phyloP scores from a whole-genome alignment of 257 asterid species.

The Buddleja alternifolia region DNA sequence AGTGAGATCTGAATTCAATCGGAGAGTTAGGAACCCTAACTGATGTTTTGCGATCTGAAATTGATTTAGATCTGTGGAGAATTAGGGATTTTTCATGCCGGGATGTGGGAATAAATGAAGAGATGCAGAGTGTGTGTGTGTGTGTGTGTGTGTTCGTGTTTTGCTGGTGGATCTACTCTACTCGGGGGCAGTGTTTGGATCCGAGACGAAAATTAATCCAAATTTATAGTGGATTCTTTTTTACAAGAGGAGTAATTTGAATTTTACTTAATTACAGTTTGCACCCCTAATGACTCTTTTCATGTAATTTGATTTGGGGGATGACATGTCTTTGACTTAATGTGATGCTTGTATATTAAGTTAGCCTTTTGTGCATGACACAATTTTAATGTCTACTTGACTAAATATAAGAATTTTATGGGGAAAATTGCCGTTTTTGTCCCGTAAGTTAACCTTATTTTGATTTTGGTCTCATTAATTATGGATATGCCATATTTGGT shows the following conservation, averaged over 20 bases:
- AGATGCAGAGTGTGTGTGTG: neutral
- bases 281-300: neutral
- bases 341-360: neutral
- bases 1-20: conserved; percentile 29
- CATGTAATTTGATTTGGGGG: conserved; percentile 7
- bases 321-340: conserved; percentile 14
- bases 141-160: neutral
- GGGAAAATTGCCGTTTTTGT: no score
- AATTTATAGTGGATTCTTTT: conserved; percentile 1
- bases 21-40: conserved; percentile 15
- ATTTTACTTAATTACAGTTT: neutral
- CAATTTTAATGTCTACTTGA: neutral
- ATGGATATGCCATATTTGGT: no score
- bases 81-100: neutral
- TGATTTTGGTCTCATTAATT: no score
- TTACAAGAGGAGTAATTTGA: neutral
- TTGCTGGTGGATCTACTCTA: conserved; percentile 32
- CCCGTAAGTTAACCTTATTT: no score
- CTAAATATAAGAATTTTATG: no score
- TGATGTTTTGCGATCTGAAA: conserved; percentile 20
- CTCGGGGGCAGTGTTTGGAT: conserved; percentile 23
- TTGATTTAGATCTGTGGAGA: conserved; percentile 33
- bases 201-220: conserved; percentile 5
- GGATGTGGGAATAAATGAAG: no score
- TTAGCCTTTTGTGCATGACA: neutral